Evolutionary conservation across 176 grass and related monocot genomes (phyloP).

Genomic region (Oryza rufipogon): DNA sequence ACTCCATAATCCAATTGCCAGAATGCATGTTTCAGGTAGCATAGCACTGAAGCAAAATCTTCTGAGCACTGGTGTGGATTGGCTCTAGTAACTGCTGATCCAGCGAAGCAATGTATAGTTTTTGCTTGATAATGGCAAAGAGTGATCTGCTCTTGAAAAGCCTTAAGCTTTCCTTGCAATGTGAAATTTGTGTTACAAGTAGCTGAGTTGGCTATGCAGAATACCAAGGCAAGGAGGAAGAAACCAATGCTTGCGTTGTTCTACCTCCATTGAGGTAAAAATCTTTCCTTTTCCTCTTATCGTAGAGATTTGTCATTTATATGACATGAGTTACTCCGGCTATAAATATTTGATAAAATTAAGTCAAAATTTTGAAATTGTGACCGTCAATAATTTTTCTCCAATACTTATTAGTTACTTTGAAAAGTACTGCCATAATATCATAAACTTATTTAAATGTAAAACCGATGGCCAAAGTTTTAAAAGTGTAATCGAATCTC

Average conservation of each 20-base stretch:
- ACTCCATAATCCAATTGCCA: constrained; percentile 24
- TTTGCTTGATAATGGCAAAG: background rate
- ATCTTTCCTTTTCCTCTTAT: background rate
- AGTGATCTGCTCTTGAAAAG: background rate
- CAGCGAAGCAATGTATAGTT: background rate
- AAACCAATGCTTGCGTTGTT: background rate
- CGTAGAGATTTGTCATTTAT: too few species aligned
- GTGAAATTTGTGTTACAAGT: background rate
- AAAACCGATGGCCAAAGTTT: too few species aligned
- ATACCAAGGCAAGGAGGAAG: background rate
- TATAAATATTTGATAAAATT: too few species aligned
- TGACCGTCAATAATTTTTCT: too few species aligned
- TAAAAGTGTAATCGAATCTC: too few species aligned
- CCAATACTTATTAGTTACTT: too few species aligned
- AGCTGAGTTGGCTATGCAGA: background rate
- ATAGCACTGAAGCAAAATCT: background rate
- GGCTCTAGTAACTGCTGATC: background rate
- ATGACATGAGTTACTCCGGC: too few species aligned
- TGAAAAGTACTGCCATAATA: too few species aligned
- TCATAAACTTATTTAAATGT: too few species aligned
- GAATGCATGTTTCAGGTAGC: constrained; percentile 14
- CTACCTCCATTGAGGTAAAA: background rate
- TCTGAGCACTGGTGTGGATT: background rate
- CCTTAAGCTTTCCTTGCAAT: background rate
- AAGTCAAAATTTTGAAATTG: too few species aligned